Evolutionary conservation across 2,329 filamentous ascomycete species (phyloP).

Genomic region (Epichloe glyceriae): DNA sequence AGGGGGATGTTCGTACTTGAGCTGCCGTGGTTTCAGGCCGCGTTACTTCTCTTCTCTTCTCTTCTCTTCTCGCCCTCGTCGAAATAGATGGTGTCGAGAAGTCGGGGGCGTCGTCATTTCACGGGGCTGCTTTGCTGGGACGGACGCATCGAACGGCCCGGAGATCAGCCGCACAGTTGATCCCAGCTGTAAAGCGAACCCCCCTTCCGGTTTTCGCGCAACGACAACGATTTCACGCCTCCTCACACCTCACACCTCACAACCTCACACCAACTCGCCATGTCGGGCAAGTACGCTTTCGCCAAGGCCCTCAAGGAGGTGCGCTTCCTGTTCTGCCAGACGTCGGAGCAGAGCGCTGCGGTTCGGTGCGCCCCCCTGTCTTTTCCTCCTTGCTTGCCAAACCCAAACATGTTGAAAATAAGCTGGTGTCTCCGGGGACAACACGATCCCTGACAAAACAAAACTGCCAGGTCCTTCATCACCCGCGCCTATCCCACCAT

Average conservation of each 20-base stretch:
- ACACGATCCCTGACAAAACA: not conserved
- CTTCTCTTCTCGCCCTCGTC: not conserved
- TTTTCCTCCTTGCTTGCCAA: no score
- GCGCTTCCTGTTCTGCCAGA: constrained; percentile 95
- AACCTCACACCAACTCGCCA: constrained; percentile 31
- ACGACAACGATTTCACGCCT: not conserved
- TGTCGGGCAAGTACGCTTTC: constrained; percentile 93
- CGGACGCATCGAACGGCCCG: not conserved
- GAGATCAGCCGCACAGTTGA: constrained; percentile 3
- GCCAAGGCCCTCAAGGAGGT: constrained; percentile 81
- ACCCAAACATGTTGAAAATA: not conserved
- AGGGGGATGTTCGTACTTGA: not conserved
- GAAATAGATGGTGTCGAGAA: no score
- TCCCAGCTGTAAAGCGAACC: not conserved
- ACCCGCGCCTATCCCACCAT: constrained; percentile 88
- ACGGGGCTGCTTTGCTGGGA: no score
- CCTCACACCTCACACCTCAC: not conserved
- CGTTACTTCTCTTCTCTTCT: not conserved
- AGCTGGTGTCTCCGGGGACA: not conserved
- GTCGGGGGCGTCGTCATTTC: not conserved
- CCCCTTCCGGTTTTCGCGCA: not conserved
- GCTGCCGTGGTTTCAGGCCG: not conserved
- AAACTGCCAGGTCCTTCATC: constrained; percentile 60
- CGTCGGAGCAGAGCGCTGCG: constrained; percentile 76
- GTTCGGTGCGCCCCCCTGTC: constrained; percentile 51